phyloP scores from a whole-genome alignment of 768 basidiomycete species.

The Cytidiella melzeri region DNA sequence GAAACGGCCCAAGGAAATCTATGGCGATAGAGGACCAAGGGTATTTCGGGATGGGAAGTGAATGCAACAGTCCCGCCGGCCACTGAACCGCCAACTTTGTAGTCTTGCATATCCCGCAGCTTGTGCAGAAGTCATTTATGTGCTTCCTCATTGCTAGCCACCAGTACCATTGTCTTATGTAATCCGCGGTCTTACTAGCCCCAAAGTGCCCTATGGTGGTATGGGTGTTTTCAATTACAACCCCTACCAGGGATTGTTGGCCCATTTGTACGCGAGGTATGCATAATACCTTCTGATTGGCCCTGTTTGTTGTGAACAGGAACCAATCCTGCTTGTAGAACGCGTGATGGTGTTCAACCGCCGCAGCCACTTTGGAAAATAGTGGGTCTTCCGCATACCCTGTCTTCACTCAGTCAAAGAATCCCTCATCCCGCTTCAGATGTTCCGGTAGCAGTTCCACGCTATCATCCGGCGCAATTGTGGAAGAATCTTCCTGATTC shows the following conservation, averaged over 20 bases:
- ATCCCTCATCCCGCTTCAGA: neutral
- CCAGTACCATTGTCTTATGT: constrained; percentile 31
- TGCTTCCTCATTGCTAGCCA: constrained; percentile 22
- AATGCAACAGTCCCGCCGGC: no score
- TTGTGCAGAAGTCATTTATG: constrained; percentile 17
- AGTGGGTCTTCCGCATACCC: neutral
- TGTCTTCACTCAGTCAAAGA: neutral
- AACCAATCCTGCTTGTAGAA: no score
- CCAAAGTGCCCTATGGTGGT: constrained; percentile 27
- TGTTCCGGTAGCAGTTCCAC: neutral
- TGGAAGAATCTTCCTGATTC: neutral
- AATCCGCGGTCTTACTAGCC: constrained; percentile 21
- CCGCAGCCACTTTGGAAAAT: neutral
- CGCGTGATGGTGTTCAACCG: no score
- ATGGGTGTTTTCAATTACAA: constrained; percentile 27
- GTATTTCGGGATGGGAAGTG: constrained; percentile 20
- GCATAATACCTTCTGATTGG: no score
- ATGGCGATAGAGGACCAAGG: constrained; percentile 35
- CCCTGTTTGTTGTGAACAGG: no score
- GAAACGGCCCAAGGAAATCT: constrained; percentile 35
- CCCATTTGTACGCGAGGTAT: neutral
- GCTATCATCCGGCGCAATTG: neutral
- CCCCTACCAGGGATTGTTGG: constrained; percentile 4
- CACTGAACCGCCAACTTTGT: no score
- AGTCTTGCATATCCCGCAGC: no score